Base-by-base conservation (phyloP, 1,284 basidiomycete genomes). In the Heterobasidion occidentale region DNA sequence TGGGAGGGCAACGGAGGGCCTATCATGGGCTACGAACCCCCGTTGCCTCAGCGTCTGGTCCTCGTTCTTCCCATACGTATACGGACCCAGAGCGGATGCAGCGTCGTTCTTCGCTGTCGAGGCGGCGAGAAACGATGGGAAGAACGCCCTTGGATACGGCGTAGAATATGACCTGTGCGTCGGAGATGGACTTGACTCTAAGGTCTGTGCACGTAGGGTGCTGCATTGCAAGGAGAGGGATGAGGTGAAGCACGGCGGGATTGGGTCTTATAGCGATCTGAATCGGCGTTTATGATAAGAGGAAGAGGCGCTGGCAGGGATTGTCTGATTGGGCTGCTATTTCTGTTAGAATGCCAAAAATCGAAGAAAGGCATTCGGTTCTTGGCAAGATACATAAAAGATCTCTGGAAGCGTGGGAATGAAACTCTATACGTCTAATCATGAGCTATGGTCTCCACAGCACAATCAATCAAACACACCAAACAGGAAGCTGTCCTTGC, bases 1-100 rank as follows among this genome's bases (percentile, higher is more conserved):
- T 60, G n/a, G 50, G n/a, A n/a, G 55, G 38, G 52, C 56, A 58
- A n/a, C 7, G 45, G 50, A 50, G 56, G 57, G 48, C 27, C 46
- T 33, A 55, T 34, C 38, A 52, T 12, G 36, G 15, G 49, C 27
- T 17, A 64, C 72, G 52, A 59, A 74, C 73, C 44, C 70, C 74
- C 45, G 68, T 70, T 9, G 68, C 65, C 56, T 75, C 73, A n/a
- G 68, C 63, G 36, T 66, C 67, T 42, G 70, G 67, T 52, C 65
- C 69, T 53, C 72, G 70, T 61, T 75, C 76, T 61, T 77, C 76
- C 76, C 76, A 78, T 36, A 76, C 73, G 58, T 75, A 78, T 34
- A 74, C 73, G 57, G 70, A 71, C 27, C 76, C 76, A 15, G 74
- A 68, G 51, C 71, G 69, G 50, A 78, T 74, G 49, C 66, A 66